Evolutionary conservation across 2,329 filamentous ascomycete genomes (phyloP).

Genomic region (Sclerotinia subarctica): DNA sequence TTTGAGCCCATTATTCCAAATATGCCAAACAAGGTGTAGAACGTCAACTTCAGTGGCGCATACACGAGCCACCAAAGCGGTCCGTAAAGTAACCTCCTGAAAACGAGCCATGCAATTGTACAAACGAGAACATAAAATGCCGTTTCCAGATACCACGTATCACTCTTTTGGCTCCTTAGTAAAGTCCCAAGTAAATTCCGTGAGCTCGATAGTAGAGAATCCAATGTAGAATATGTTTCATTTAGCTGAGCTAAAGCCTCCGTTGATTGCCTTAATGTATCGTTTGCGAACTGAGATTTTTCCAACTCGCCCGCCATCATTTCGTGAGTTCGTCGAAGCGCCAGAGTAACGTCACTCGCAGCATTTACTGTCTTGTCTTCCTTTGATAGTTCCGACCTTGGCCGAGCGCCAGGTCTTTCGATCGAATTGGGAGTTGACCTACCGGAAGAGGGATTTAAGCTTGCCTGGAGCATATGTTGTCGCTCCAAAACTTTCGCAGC

Average conservation of each 20-base stretch:
- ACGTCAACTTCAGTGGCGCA: slow-evolving; percentile 69
- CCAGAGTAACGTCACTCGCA: slow-evolving; percentile 77
- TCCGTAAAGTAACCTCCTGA: slow-evolving; percentile 80
- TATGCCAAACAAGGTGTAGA: slow-evolving; percentile 55
- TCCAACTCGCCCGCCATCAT: slow-evolving; percentile 82
- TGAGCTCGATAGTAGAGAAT: slow-evolving; percentile 71
- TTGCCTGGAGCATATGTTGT: slow-evolving; percentile 66
- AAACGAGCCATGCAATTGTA: slow-evolving; percentile 82
- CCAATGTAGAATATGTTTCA: slow-evolving; percentile 77
- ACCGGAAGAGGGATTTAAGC: slow-evolving; percentile 21
- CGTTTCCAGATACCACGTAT: slow-evolving; percentile 96
- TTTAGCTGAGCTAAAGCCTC: slow-evolving; percentile 76
- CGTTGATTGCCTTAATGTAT: slow-evolving; percentile 81
- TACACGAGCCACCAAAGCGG: slow-evolving; percentile 87
- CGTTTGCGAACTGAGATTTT: slow-evolving; percentile 83
- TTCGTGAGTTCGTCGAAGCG: slow-evolving; percentile 79
- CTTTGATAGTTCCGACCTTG: slow-evolving; percentile 43
- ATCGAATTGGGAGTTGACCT: slow-evolving; percentile 39
- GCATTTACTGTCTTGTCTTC: slow-evolving; percentile 72
- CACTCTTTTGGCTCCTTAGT: slow-evolving; percentile 85
- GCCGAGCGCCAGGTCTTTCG: slow-evolving; percentile 35
- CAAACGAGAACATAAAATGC: slow-evolving; percentile 76
- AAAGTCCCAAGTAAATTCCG: slow-evolving; percentile 74
- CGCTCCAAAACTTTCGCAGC: slow-evolving; percentile 73
- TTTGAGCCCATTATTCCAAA: slow-evolving; percentile 43